Evolutionary conservation across 148 eudicot genomes (phyloP), one percentile per base, ranked within the genome.

Genomic region (Gaultheria prostrata): DNA sequence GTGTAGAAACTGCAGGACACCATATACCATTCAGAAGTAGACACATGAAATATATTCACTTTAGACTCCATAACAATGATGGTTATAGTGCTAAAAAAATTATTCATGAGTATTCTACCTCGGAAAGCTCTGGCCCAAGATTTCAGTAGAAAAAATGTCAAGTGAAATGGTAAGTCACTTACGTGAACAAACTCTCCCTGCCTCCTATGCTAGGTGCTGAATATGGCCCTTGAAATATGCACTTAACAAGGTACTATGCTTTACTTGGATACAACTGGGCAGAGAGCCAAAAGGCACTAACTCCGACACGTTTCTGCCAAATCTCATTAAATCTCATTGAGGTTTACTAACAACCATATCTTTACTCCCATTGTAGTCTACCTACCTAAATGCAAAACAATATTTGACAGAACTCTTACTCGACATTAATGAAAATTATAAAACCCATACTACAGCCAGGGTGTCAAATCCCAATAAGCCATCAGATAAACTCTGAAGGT

Each of bases 1-100:
- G 91, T 91, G 87, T 87, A 89, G 83, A 95, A 91, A 85, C 98
- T 95, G 93, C 87, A 90, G 53, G 33, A 54, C 56, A 50, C 48
- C 33, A 28, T 6, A 49, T 13, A 21, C 32, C 35, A 67, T 53
- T 82, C 45, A 85, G 54, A 43, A 82, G 46, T 13, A 53, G 76
- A 59, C 6, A 61, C 1, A 80, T 53, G 30, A 80, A 28, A 84
- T 8, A 28, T 24, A 39, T 39, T 39, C 67, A 50, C 18, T 54
- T 78, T 26, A 57, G 21, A 43, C 26, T 80, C 74, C 72, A 30
- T 57, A 80, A 1, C 59, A 32, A 30, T 73, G 61, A 32, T 59
- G 46, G 45, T 54, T 56, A 26, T 28, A 61, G 18, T 73, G 71
- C 49, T 13, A 46, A 84, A 84, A 79, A 11, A 30, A 77, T 3